Evolutionary conservation across 2,329 filamentous ascomycete genomes (phyloP).

Genomic region (Aschersonia sp.): DNA sequence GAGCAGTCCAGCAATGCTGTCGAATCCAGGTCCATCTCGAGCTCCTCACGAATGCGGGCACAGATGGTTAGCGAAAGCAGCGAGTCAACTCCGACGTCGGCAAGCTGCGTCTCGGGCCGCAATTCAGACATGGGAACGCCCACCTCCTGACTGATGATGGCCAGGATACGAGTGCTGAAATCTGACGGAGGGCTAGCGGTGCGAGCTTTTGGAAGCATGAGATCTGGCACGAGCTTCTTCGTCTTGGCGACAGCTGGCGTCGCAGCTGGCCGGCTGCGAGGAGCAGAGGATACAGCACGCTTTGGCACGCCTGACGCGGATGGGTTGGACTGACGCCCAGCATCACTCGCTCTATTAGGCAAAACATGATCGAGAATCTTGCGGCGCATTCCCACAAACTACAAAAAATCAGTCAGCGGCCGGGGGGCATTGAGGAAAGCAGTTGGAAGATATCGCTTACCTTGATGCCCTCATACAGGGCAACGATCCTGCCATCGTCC

Average conservation of each 20-base stretch:
- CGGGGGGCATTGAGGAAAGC: background rate
- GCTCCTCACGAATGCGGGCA: slow-evolving; percentile 38
- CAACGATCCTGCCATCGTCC: background rate
- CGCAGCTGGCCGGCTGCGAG: background rate
- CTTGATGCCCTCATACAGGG: background rate
- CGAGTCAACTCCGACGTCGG: slow-evolving; percentile 44
- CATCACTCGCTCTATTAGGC: background rate
- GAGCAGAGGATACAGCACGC: background rate
- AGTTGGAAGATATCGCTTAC: background rate
- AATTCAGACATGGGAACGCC: slow-evolving; percentile 54
- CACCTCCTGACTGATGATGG: slow-evolving; percentile 48
- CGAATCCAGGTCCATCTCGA: slow-evolving; percentile 36
- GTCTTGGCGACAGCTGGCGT: background rate
- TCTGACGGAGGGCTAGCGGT: background rate
- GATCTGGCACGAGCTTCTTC: background rate
- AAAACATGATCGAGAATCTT: background rate
- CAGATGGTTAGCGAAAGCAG: slow-evolving; percentile 42
- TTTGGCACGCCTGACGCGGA: background rate
- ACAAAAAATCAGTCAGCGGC: background rate
- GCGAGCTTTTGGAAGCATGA: background rate
- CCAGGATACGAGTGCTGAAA: slow-evolving; percentile 7
- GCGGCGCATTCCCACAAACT: background rate
- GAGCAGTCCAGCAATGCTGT: slow-evolving; percentile 4
- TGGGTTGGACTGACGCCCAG: background rate
- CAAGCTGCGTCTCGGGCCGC: slow-evolving; percentile 35